Conservation (phyloP, 768 basidiomycete species). For the Auriscalpium vulgare region DNA sequence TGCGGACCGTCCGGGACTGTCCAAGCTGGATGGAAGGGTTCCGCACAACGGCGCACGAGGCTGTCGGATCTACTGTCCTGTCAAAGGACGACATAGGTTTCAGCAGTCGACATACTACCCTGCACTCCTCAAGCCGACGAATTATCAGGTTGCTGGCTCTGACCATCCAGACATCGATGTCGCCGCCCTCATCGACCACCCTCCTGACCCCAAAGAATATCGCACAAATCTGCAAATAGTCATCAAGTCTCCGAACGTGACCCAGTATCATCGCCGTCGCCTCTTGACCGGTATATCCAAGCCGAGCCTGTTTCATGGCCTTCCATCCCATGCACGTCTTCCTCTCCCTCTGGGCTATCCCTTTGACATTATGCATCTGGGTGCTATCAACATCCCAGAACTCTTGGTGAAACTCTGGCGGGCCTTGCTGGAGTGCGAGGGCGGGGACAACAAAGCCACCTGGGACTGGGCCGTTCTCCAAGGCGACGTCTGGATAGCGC, state of each 20-base stretch:
- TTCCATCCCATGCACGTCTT: conserved; percentile 13
- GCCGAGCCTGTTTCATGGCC: conserved; percentile 27
- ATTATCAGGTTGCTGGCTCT: conserved; percentile 18
- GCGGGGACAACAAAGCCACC: conserved; percentile 18
- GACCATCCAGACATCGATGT: conserved; percentile 25
- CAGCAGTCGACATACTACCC: conserved; percentile 26
- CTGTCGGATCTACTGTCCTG: conserved; percentile 27
- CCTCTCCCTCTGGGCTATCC: conserved; percentile 21
- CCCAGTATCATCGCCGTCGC: conserved; percentile 21
- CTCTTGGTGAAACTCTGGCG: conserved; percentile 27
- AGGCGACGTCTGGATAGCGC: conserved; percentile 1
- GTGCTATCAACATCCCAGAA: conserved; percentile 30
- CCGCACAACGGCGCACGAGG: conserved; percentile 27
- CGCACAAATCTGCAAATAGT: conserved; percentile 14
- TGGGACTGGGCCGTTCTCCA: conserved; percentile 19
- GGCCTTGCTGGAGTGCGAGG: conserved; percentile 19
- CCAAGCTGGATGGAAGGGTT: conserved; percentile 26
- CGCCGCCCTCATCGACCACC: background rate
- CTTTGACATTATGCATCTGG: conserved; percentile 33
- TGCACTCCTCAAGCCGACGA: conserved; percentile 19
- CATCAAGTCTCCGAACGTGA: conserved; percentile 13
- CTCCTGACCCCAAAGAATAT: conserved; percentile 8
- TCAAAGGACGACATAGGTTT: conserved; percentile 23
- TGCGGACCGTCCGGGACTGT: conserved; percentile 29
- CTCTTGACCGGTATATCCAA: conserved; percentile 28